phyloP scores from a whole-genome alignment of 805 yeast genomes.

The Tetrapisispora taiwanensis region DNA sequence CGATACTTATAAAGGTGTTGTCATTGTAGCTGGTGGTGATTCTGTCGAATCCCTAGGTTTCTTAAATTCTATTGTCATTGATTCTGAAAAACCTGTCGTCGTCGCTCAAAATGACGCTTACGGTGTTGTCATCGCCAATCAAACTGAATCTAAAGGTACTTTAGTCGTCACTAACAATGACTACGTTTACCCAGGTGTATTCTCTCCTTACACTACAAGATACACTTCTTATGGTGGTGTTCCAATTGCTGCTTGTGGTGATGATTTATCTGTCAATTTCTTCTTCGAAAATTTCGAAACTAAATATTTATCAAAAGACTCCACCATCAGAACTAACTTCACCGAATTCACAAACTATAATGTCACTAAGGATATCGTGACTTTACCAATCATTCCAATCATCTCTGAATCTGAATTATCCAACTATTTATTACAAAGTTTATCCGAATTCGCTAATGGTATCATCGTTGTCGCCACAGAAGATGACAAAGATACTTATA shows the following conservation, averaged over 20 bases:
- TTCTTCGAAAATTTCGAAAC: conserved; percentile 20
- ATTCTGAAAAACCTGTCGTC: conserved; percentile 18
- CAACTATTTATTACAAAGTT: conserved; percentile 10
- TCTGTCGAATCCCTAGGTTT: conserved; percentile 22
- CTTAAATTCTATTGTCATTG: conserved; percentile 17
- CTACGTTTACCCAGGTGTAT: conserved; percentile 18
- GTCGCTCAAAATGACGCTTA: conserved; percentile 14
- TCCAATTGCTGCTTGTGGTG: conserved; percentile 20
- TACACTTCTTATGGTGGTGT: conserved; percentile 8
- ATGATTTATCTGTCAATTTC: conserved; percentile 14
- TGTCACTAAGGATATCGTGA: background rate
- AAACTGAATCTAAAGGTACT: conserved; percentile 16
- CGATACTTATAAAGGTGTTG: conserved; percentile 12
- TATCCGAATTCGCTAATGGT: conserved; percentile 17
- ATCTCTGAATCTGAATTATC: conserved; percentile 17
- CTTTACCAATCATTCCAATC: conserved; percentile 18
- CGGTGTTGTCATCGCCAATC: conserved; percentile 17
- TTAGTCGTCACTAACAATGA: conserved; percentile 15
- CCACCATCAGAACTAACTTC: conserved; percentile 17
- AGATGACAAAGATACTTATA: conserved; percentile 13
- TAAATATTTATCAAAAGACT: conserved; percentile 9
- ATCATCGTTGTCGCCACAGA: conserved; percentile 22
- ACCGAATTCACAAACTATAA: conserved; percentile 16
- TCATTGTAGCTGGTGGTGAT: conserved; percentile 13
- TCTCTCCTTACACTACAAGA: conserved; percentile 10